Percentiles rank a stretch among this genome's conserved stretches.
These are phyloP conservation scores for Fimicolochytrium jonesii DNA, from an alignment of 192 early-diverging fungal genomes.

Conservation along the genomic window DNA sequence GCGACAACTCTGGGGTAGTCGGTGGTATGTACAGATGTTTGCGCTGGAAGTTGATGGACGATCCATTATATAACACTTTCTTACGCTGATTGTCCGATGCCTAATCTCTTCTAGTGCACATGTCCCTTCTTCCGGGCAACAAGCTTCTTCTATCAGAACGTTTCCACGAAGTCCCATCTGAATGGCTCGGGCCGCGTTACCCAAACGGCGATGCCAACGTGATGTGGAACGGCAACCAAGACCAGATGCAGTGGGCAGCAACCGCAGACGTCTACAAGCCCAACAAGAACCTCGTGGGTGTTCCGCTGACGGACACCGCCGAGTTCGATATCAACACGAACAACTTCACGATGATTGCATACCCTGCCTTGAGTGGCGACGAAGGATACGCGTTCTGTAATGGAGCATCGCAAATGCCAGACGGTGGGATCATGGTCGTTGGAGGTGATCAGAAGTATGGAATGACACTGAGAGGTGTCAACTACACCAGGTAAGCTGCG, in stretches of 20 bases:
- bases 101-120: conserved; percentile 9
- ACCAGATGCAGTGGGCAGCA: neutral
- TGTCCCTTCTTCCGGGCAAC: conserved; percentile 19
- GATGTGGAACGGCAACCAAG: conserved; percentile 3
- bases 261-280: conserved; percentile 12
- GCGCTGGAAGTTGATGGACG: neutral
- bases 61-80: neutral
- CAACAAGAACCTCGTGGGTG: conserved; percentile 17
- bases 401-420: conserved; percentile 24
- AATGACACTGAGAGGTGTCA: conserved; percentile 11
- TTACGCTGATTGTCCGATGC: neutral
- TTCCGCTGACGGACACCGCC: conserved; percentile 20
- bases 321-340: conserved; percentile 16
- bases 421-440: conserved; percentile 22
- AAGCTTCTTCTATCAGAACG: conserved; percentile 20
- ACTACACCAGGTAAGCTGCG: conserved; percentile 4
- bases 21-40: conserved; percentile 5
- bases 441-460: conserved; percentile 25
- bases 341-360: conserved; percentile 5
- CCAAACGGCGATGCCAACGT: neutral
- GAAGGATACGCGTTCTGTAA: conserved; percentile 23
- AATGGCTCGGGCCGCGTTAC: neutral
- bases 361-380: conserved; percentile 1
- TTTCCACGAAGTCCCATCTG: conserved; percentile 21
- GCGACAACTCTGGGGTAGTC: conserved; percentile 20